Evolutionary conservation across 2,329 filamentous ascomycete species (phyloP).

Genomic region (Knufia fluminis): DNA sequence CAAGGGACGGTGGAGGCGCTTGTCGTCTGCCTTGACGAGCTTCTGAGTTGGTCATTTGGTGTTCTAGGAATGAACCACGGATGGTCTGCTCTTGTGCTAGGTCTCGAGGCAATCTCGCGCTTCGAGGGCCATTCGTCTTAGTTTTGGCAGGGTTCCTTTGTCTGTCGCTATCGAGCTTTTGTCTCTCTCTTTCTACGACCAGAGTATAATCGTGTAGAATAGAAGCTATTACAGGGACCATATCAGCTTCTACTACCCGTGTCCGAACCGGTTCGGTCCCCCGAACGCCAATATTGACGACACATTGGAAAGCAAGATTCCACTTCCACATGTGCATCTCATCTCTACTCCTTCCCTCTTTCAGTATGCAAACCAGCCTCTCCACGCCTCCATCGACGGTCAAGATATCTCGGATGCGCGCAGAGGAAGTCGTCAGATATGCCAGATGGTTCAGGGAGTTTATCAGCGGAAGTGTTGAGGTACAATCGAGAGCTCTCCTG

Average conservation of each 20-base stretch:
- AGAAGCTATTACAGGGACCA: slow-evolving; percentile 97
- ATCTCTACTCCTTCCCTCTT: slow-evolving; percentile 91
- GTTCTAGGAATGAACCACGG: slow-evolving; percentile 34
- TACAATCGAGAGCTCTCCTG: slow-evolving; percentile 93
- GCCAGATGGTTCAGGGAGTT: slow-evolving; percentile 98
- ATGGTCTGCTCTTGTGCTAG: slow-evolving; percentile 24
- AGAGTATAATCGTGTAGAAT: slow-evolving; percentile 98
- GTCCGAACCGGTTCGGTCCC: slow-evolving; percentile 92
- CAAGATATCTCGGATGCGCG: slow-evolving; percentile 92
- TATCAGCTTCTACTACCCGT: slow-evolving; percentile 93
- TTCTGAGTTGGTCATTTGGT: slow-evolving; percentile 46
- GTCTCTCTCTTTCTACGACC: slow-evolving; percentile 82
- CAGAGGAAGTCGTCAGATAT: slow-evolving; percentile 95
- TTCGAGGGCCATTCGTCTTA: slow-evolving; percentile 19
- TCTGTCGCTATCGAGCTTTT: slow-evolving; percentile 72
- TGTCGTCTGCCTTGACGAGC: slow-evolving; percentile 62
- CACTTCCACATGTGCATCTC: slow-evolving; percentile 99
- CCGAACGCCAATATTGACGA: slow-evolving; percentile 95
- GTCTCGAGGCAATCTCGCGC: slow-evolving; percentile 24
- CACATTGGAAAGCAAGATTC: slow-evolving; percentile 97
- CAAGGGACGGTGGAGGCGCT: slow-evolving; percentile 73
- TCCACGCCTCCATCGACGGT: slow-evolving; percentile 98
- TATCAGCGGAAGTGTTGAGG: slow-evolving; percentile 91
- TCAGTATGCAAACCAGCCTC: slow-evolving; percentile 90
- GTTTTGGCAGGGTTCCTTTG: slow-evolving; percentile 28